phyloP scores from a whole-genome alignment of 2,329 filamentous ascomycete genomes.

The Arthrinium phaeospermum region DNA sequence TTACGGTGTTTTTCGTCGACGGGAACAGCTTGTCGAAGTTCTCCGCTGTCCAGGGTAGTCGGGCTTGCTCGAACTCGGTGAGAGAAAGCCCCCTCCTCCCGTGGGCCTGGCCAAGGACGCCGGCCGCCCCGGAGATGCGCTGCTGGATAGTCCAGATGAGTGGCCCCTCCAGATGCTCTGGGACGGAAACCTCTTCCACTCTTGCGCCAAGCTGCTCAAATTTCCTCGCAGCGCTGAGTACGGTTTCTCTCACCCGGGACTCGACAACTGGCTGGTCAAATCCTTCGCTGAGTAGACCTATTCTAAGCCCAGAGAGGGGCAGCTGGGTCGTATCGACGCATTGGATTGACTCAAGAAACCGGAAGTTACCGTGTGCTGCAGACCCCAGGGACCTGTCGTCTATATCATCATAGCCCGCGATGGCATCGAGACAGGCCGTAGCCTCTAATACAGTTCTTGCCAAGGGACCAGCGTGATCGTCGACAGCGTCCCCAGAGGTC shows the following conservation, averaged over 20 bases:
- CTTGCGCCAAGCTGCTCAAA: slow-evolving; percentile 53
- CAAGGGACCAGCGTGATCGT: slow-evolving; percentile 57
- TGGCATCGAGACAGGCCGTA: slow-evolving; percentile 49
- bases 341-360: slow-evolving; percentile 32
- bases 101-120: slow-evolving; percentile 49
- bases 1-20: slow-evolving; percentile 59
- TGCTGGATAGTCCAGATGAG: slow-evolving; percentile 57
- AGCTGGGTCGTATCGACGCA: not conserved
- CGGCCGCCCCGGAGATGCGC: slow-evolving; percentile 49
- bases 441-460: slow-evolving; percentile 46
- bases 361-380: slow-evolving; percentile 35
- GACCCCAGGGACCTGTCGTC: slow-evolving; percentile 50
- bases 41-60: slow-evolving; percentile 51
- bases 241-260: slow-evolving; percentile 45
- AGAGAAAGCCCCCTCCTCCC: slow-evolving; percentile 55
- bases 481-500: slow-evolving; percentile 52
- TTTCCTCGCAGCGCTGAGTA: slow-evolving; percentile 47
- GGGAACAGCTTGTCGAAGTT: slow-evolving; percentile 58
- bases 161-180: slow-evolving; percentile 52
- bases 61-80: slow-evolving; percentile 54
- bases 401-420: slow-evolving; percentile 54
- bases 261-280: slow-evolving; percentile 47
- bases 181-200: slow-evolving; percentile 57
- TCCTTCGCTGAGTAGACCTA: slow-evolving; percentile 53
- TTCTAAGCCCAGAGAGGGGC: slow-evolving; percentile 39